Percentiles rank a stretch among this genome's conserved stretches.
These are phyloP conservation scores for Sporothrix schenckii DNA, from an alignment of 2,329 filamentous ascomycete genomes.

Conservation along the genomic window DNA sequence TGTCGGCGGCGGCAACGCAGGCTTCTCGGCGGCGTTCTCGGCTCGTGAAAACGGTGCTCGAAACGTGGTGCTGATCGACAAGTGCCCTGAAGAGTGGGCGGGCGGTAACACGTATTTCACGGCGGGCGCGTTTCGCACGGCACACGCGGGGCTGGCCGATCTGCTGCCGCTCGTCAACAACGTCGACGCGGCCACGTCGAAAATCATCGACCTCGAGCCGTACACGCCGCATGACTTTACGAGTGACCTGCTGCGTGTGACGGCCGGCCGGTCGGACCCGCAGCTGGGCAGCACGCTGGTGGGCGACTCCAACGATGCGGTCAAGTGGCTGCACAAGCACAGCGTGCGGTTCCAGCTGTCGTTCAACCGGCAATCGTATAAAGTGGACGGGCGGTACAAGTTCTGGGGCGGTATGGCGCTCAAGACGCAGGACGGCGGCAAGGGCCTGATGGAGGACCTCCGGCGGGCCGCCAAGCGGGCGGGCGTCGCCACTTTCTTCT, in stretches of 20 bases:
- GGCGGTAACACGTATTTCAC: constrained; percentile 69
- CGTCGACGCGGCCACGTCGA: constrained; percentile 49
- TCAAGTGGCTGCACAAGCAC: constrained; percentile 59
- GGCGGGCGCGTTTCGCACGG: constrained; percentile 64
- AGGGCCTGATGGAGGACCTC: constrained; percentile 59
- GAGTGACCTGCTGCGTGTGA: constrained; percentile 60
- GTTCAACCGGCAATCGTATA: constrained; percentile 68
- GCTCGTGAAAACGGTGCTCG: constrained; percentile 53
- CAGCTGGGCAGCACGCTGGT: constrained; percentile 55
- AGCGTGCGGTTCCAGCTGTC: constrained; percentile 62
- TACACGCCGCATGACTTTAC: constrained; percentile 60
- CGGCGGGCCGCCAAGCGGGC: constrained; percentile 47
- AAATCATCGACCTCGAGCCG: constrained; percentile 59
- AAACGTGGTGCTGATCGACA: constrained; percentile 61
- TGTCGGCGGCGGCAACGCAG: constrained; percentile 66
- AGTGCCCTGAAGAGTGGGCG: constrained; percentile 59
- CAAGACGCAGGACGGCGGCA: constrained; percentile 62
- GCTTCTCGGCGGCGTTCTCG: constrained; percentile 62
- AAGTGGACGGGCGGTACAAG: constrained; percentile 61
- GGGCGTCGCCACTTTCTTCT: constrained; percentile 52
- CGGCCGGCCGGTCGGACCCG: constrained; percentile 55
- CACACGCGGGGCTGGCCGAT: constrained; percentile 58
- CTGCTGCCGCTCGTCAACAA: constrained; percentile 66
- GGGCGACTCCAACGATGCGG: constrained; percentile 52
- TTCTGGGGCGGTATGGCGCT: constrained; percentile 70